Conservation (phyloP, 2,329 filamentous ascomycete genomes). For the Talaromyces verruculosus region DNA sequence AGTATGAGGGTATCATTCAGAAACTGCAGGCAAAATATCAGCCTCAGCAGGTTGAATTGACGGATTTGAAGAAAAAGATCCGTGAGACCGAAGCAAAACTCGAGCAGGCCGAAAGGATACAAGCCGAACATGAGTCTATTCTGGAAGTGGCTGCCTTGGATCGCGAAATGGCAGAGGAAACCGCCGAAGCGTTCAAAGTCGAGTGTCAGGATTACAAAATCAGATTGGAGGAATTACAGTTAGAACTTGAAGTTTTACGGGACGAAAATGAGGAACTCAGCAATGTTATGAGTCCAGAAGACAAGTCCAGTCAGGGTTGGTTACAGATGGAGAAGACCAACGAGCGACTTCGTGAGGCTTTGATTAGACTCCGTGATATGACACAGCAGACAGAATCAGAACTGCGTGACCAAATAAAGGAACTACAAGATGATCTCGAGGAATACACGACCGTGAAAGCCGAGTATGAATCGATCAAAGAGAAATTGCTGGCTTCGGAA, state of each 20-base stretch:
- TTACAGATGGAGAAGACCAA: conserved; percentile 89
- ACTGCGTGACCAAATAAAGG: conserved; percentile 70
- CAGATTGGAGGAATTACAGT: conserved; percentile 77
- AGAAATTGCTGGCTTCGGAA: conserved; percentile 71
- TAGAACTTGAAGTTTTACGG: conserved; percentile 81
- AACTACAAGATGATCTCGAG: conserved; percentile 70
- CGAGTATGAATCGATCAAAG: conserved; percentile 68
- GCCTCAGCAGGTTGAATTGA: conserved; percentile 75
- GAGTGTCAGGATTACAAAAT: conserved; percentile 76
- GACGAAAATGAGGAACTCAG: conserved; percentile 85
- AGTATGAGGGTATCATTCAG: conserved; percentile 76
- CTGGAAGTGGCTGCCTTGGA: conserved; percentile 87
- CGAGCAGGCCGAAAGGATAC: conserved; percentile 67
- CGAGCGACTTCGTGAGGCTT: conserved; percentile 79
- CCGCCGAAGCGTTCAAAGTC: conserved; percentile 74
- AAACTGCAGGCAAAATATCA: conserved; percentile 89
- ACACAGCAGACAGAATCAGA: conserved; percentile 83
- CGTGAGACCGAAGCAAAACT: conserved; percentile 72
- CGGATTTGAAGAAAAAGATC: conserved; percentile 71
- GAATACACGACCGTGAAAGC: conserved; percentile 67
- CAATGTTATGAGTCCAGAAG: conserved; percentile 83
- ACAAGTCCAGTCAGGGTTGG: conserved; percentile 83
- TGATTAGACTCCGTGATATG: conserved; percentile 80
- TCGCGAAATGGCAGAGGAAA: conserved; percentile 94
- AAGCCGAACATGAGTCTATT: conserved; percentile 80